Percentiles rank a stretch among this genome's conserved stretches.
These are phyloP conservation scores for Tetragonia tetragonoides DNA, from an alignment of 148 eudicot species.

Conservation along the genomic window DNA sequence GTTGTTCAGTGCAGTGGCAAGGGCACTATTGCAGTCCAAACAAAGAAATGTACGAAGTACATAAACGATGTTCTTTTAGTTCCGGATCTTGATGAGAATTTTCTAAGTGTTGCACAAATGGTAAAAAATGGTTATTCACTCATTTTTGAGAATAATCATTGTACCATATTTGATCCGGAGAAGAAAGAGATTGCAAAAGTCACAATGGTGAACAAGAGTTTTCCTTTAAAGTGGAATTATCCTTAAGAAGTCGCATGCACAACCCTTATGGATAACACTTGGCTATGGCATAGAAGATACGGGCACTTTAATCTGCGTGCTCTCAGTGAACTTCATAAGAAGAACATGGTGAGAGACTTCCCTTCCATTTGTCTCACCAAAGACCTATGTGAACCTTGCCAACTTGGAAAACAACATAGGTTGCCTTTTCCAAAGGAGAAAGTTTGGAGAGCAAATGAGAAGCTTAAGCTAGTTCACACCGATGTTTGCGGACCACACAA, in stretches of 20 bases:
- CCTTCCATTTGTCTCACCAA: background rate
- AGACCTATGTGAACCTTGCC: background rate
- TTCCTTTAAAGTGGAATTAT: constrained; percentile 6
- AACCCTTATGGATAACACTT: constrained; percentile 1
- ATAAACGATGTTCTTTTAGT: constrained; percentile 13
- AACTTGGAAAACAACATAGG: too few relatives aligned
- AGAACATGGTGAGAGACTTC: background rate
- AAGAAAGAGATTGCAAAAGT: background rate
- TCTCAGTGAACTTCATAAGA: background rate
- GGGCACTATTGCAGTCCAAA: constrained; percentile 11
- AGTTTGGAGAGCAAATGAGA: background rate
- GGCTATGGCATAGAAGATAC: constrained; percentile 24
- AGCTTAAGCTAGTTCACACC: background rate
- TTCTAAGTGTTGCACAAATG: constrained; percentile 23
- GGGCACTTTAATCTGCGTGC: constrained; percentile 20
- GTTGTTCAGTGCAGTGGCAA: constrained; percentile 9
- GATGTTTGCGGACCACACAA: background rate
- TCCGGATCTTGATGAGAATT: constrained; percentile 6
- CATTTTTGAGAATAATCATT: constrained; percentile 2
- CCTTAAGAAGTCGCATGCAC: background rate
- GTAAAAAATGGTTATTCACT: constrained; percentile 9
- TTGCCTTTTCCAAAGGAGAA: background rate
- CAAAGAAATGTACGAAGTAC: constrained; percentile 15
- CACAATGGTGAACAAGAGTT: constrained; percentile 4
- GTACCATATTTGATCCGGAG: too few relatives aligned